Evolutionary conservation across 768 basidiomycete genomes (phyloP), one percentile per base, ranked within the genome.

Genomic region (Boletus sp.): DNA sequence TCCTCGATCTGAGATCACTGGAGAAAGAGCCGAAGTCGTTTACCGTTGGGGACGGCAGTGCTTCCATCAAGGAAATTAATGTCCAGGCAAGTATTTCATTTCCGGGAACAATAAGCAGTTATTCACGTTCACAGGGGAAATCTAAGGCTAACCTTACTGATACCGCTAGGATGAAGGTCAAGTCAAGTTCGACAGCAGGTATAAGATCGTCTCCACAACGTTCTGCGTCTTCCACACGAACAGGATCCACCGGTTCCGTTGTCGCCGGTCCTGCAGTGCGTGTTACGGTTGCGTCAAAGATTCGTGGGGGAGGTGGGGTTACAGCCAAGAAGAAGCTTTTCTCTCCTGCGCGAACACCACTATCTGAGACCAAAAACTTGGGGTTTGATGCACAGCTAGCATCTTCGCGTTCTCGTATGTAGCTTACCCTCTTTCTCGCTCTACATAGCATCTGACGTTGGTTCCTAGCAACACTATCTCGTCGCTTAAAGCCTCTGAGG

Each of bases 11-110:
- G 18, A 83, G 89, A 33, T 77, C 81, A 15, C 69, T 87, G 37
- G 87, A 91, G 60, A 84, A 83, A 58, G 78, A 79, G n/a, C 83
- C 86, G 0, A 87, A 80, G 65, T 63, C 71, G 6, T 75, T 89
- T 49, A 62, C 66, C 8, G 67, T 90, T 10, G 82, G 82, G 56
- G 77, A 81, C 33, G 71, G 59, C 33, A 79, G 77, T 9, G 73
- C 68, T 55, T 71, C 78, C 8, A 73, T 91, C 17, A 74, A 79
- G 55, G 78, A 78, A 35, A 77, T 90, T 29, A 74, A 77, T 50
- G 77, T 87, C 33, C 85, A 87, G 76, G 87, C 83, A 58, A 42
- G 75, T 18, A 48, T 49, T 18, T n/a, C 28, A 49, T 56, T 52
- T 47, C 9, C 17, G 5, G 20, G 7, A 12, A 17, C 3, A 7